Percentiles rank a stretch among this genome's conserved stretches.
Conservation (phyloP, 2,329 filamentous ascomycete genomes). For the Huntiella bhutanensis region DNA sequence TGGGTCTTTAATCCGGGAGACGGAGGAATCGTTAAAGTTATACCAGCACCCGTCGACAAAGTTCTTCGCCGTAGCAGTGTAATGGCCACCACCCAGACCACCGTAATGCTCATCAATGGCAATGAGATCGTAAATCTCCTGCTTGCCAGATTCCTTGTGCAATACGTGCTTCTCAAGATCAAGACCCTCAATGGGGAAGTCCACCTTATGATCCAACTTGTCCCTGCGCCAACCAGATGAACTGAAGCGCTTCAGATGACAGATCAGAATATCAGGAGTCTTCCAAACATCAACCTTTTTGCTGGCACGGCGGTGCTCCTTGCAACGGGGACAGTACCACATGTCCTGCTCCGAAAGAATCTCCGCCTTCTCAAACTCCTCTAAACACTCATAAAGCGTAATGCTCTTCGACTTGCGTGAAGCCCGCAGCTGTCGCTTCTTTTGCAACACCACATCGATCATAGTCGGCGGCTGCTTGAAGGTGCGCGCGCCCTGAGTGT, state of each 20-base stretch:
- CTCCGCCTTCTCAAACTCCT: conserved; percentile 88
- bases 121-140: conserved; percentile 78
- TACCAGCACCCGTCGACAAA: conserved; percentile 84
- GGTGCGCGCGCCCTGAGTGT: conserved; percentile 40
- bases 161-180: conserved; percentile 68
- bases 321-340: conserved; percentile 95
- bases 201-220: conserved; percentile 78
- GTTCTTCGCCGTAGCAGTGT: conserved; percentile 87
- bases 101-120: conserved; percentile 93
- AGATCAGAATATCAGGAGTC: conserved; percentile 80
- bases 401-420: conserved; percentile 42
- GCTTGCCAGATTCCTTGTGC: conserved; percentile 60
- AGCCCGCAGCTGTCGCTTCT: conserved; percentile 44
- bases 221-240: conserved; percentile 64
- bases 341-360: conserved; percentile 87
- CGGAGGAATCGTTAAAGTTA: conserved; percentile 80
- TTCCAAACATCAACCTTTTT: conserved; percentile 98
- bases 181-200: conserved; percentile 76
- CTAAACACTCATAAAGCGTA: conserved; percentile 72
- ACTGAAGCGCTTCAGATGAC: conserved; percentile 91
- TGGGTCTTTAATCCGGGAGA: conserved; percentile 40
- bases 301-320: conserved; percentile 75
- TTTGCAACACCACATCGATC: conserved; percentile 45
- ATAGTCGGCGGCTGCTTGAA: conserved; percentile 33
- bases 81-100: conserved; percentile 83